Evolutionary conservation across 163 green algal genomes (phyloP), one percentile per base, ranked within the genome.

Genomic region (Scenedesmus sp.): DNA sequence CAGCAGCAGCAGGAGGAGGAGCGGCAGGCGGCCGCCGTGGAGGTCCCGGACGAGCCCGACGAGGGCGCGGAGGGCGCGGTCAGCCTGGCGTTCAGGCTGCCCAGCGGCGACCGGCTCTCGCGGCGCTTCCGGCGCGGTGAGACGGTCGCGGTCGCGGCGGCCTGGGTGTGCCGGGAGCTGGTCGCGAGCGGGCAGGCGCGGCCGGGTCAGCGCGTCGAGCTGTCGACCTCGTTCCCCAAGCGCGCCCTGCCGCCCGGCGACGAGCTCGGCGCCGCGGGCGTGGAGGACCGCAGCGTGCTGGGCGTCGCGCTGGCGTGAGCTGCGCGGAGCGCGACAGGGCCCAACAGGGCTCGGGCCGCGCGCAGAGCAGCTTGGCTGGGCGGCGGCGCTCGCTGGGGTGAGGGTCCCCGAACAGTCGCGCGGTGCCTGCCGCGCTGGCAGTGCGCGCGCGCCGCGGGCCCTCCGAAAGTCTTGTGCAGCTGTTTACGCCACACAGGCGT

Each of bases 221-320:
- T 76, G 75, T 54, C 64, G 31, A 81, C 53, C 36, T 63, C 69
- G 62, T 81, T 81, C 42, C 74, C 75, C 6, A 50, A 58, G 42
- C 48, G 36, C 29, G 29, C 24, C 28, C 31, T 77, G 67, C n/a
- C 5, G 26, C 0, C 13, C 9, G 28, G 44, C 56, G n/a, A 15
- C 50, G 26, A 26, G 53, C 34, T 77, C 26, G 39, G 0, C 1
- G 74, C 60, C 39, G 74, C 74, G 51, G 74, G 62, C 34, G 42
- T 77, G 7, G 56, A 71, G 54, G 56, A 76, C 15, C 53, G 64
- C 15, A 71, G 64, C 33, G 50, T 76, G 64, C 47, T 77, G 42
- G 69, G 42, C 28, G 57, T 77, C 39, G 42, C 57, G 42, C 5
- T 71, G 15, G 11, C 9, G 18, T 72, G 48, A 76, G 14, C 26